These are phyloP conservation scores for Passiflora organensis DNA, from an alignment of 345 rosid genomes.

Conservation along the genomic window DNA sequence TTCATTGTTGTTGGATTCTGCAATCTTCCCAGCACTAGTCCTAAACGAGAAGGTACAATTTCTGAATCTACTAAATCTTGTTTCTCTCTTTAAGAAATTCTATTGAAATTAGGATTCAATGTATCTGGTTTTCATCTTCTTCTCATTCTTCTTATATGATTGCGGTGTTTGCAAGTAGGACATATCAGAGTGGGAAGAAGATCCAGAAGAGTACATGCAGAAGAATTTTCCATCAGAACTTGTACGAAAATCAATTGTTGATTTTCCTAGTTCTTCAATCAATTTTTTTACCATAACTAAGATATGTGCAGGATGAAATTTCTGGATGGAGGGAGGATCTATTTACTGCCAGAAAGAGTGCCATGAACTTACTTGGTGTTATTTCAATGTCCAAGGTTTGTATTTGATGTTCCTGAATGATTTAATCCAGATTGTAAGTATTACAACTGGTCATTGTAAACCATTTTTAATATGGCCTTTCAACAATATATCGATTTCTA, in stretches of 20 bases:
- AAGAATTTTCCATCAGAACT: constrained; percentile 83
- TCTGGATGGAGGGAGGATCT: constrained; percentile 93
- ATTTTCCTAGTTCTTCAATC: background rate
- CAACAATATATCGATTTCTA: too few species aligned
- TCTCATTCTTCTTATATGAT: constrained; percentile 2
- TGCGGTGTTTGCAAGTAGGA: constrained; percentile 41
- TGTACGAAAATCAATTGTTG: constrained; percentile 36
- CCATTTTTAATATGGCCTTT: too few species aligned
- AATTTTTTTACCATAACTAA: constrained; percentile 1
- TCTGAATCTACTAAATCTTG: constrained; percentile 1
- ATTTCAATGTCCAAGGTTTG: constrained; percentile 72
- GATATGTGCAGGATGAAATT: constrained; percentile 56
- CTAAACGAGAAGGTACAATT: constrained; percentile 66
- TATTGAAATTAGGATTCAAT: constrained; percentile 6
- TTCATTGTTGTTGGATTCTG: constrained; percentile 62
- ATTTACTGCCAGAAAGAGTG: constrained; percentile 84
- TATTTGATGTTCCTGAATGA: constrained; percentile 9
- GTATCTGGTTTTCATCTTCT: constrained; percentile 8
- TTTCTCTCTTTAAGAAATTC: constrained; percentile 1
- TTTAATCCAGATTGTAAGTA: too few species aligned
- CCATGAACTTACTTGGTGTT: constrained; percentile 75
- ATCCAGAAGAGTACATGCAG: constrained; percentile 77
- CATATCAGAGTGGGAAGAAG: constrained; percentile 83
- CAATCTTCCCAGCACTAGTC: constrained; percentile 67
- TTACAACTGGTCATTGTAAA: too few species aligned